Percentiles rank a stretch among this genome's conserved stretches.
Conservation (phyloP, 2,329 filamentous ascomycete species). For the Penicillium sp. region DNA sequence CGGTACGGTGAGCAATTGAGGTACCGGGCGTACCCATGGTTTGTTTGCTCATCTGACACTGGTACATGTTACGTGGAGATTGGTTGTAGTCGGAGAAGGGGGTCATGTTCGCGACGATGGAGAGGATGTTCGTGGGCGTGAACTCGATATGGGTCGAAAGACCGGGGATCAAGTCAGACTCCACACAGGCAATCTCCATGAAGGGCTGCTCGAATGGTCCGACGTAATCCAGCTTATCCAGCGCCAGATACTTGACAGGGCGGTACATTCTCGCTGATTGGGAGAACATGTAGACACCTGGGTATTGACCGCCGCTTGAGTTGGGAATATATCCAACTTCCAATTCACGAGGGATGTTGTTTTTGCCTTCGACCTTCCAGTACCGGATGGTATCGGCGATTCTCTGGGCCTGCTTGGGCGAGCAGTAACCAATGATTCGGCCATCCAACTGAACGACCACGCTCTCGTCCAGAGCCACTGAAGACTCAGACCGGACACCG, state of each 20-base stretch:
- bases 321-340: slow-evolving; percentile 90
- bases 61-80: slow-evolving; percentile 98
- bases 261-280: slow-evolving; percentile 81
- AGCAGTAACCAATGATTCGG: slow-evolving; percentile 83
- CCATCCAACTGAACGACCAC: slow-evolving; percentile 90
- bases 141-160: slow-evolving; percentile 92
- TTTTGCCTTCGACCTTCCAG: slow-evolving; percentile 89
- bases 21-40: slow-evolving; percentile 96
- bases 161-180: slow-evolving; percentile 80
- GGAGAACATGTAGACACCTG: slow-evolving; percentile 91
- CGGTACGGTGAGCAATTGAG: slow-evolving; percentile 78
- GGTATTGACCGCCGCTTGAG: slow-evolving; percentile 89
- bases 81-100: slow-evolving; percentile 99
- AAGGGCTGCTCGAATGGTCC: slow-evolving; percentile 95
- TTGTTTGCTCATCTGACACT: slow-evolving; percentile 99
- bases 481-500: slow-evolving; percentile 72
- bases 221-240: slow-evolving; percentile 82
- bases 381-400: slow-evolving; percentile 85
- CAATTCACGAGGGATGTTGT: slow-evolving; percentile 75
- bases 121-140: slow-evolving; percentile 93
- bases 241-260: slow-evolving; percentile 85
- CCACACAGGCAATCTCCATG: slow-evolving; percentile 95
- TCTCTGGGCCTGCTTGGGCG: slow-evolving; percentile 73
- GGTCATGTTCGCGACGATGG: slow-evolving; percentile 97
- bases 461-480: slow-evolving; percentile 76